phyloP scores from a whole-genome alignment of 345 rosid genomes.

The Eucalyptus brandiana region DNA sequence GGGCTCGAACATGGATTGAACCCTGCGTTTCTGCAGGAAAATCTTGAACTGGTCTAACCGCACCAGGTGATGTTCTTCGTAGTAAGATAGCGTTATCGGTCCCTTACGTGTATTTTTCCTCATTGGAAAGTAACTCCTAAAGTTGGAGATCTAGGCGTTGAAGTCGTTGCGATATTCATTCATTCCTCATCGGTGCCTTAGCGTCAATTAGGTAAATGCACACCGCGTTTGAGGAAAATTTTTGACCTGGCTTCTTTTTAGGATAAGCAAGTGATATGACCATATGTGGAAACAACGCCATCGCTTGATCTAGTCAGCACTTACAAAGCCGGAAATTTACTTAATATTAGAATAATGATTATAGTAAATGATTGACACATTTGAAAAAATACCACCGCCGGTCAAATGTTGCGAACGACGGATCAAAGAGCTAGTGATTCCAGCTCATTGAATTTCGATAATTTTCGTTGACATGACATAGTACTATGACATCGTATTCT shows the following conservation, averaged over 20 bases:
- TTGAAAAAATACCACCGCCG: background rate
- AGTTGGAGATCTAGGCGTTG: background rate
- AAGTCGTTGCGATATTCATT: background rate
- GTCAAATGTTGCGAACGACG: background rate
- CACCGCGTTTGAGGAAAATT: background rate
- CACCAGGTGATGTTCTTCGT: background rate
- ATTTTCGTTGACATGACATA: background rate
- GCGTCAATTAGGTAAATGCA: background rate
- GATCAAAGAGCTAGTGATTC: background rate
- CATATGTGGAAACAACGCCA: background rate
- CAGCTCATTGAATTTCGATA: background rate
- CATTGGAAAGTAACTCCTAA: background rate
- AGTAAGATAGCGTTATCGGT: background rate
- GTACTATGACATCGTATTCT: background rate
- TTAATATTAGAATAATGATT: background rate
- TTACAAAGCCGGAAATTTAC: background rate
- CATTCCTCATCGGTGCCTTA: background rate
- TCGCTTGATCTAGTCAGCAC: background rate
- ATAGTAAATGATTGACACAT: background rate
- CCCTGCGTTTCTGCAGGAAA: background rate
- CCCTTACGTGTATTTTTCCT: background rate
- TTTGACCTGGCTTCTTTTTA: background rate
- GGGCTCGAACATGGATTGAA: background rate
- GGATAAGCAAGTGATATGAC: background rate
- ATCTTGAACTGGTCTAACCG: background rate